These are phyloP conservation scores for Eustoma russellianum DNA, from an alignment of 257 asterid genomes.

Conservation along the genomic window DNA sequence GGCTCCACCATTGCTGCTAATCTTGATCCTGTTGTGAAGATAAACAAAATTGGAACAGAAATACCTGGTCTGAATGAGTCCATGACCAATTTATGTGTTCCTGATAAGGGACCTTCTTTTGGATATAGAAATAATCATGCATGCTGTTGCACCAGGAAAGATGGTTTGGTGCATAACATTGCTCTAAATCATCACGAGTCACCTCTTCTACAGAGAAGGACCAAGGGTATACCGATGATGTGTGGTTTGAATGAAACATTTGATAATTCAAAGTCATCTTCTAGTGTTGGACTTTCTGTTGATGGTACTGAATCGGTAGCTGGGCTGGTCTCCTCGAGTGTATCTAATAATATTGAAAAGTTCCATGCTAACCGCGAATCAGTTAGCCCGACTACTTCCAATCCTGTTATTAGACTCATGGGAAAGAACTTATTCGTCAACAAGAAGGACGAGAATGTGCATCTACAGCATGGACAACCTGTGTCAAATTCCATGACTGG, in stretches of 20 bases:
- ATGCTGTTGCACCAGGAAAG: constrained; percentile 66
- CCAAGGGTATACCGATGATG: constrained; percentile 20
- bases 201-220: constrained; percentile 28
- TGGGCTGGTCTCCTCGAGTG: constrained; percentile 11
- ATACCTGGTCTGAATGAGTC: constrained; percentile 21
- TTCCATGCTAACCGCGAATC: constrained; percentile 31
- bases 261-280: constrained; percentile 16
- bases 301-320: constrained; percentile 15
- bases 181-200: constrained; percentile 33
- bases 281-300: constrained; percentile 14
- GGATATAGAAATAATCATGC: constrained; percentile 30
- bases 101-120: constrained; percentile 16
- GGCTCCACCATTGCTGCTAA: constrained; percentile 20
- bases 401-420: constrained; percentile 80
- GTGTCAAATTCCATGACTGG: constrained; percentile 17
- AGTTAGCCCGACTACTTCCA: constrained; percentile 46
- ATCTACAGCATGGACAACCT: constrained; percentile 23
- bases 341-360: constrained; percentile 29
- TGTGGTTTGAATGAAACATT: constrained; percentile 15
- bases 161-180: constrained; percentile 23
- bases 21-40: constrained; percentile 19
- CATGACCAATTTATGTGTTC: constrained; percentile 11
- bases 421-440: constrained; percentile 84
- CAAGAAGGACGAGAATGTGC: constrained; percentile 42
- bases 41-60: constrained; percentile 16